These are phyloP conservation scores for Aspergillus phoenicis DNA, from an alignment of 2,329 filamentous ascomycete species.

Conservation along the genomic window DNA sequence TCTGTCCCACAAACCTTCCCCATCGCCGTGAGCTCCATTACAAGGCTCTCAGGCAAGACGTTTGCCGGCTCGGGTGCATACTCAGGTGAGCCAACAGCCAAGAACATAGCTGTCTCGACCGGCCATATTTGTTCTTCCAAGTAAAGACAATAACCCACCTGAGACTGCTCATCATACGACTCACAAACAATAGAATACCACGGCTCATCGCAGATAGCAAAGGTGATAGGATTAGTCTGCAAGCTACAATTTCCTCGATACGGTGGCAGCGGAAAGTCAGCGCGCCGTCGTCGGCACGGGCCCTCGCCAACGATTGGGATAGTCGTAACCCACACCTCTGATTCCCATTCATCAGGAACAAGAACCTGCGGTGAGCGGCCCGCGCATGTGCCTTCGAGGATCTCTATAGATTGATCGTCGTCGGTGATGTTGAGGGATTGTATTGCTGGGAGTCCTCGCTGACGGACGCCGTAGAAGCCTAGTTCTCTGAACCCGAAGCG, in stretches of 20 bases:
- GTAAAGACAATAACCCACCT: conserved; percentile 42
- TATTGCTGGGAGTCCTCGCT: conserved; percentile 55
- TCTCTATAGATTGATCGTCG: conserved; percentile 51
- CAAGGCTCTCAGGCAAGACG: conserved; percentile 40
- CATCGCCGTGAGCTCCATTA: conserved; percentile 53
- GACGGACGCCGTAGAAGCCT: conserved; percentile 56
- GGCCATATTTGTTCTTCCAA: conserved; percentile 31
- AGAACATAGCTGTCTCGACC: conserved; percentile 28
- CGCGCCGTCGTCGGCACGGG: conserved; percentile 53
- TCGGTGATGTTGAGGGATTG: conserved; percentile 56
- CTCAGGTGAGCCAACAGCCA: conserved; percentile 35
- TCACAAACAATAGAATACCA: conserved; percentile 45
- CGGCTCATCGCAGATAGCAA: conserved; percentile 23
- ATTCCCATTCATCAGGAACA: conserved; percentile 42
- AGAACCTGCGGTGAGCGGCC: conserved; percentile 52
- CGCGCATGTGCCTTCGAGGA: conserved; percentile 59
- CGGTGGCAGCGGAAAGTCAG: conserved; percentile 50
- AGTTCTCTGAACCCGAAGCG: conserved; percentile 56
- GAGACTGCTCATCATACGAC: conserved; percentile 32
- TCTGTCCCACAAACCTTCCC: conserved; percentile 63
- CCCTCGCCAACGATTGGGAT: conserved; percentile 57
- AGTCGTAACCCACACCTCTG: conserved; percentile 53
- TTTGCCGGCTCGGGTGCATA: conserved; percentile 27
- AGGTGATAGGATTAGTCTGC: conserved; percentile 35
- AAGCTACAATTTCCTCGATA: conserved; percentile 46